Evolutionary conservation across 2,329 filamentous ascomycete species (phyloP), one percentile per base, ranked within the genome.

Genomic region (Colletotrichum australisinense): DNA sequence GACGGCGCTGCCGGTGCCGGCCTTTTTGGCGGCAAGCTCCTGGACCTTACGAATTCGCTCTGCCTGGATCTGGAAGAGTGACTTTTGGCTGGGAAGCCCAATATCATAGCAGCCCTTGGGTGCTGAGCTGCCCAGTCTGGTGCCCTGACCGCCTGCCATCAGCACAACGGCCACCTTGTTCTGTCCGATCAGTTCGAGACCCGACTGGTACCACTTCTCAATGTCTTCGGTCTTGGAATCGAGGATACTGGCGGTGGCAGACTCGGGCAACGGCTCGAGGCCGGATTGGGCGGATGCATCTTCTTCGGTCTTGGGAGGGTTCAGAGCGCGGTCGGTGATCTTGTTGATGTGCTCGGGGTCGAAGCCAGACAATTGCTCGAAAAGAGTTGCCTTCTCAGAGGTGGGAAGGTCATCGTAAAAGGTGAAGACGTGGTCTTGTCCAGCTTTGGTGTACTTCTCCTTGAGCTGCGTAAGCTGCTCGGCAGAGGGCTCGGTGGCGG

Each of bases 41-140:
- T 98, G 94, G 9, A 97, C 86, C 86, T 95, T 97, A 79, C 89
- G 89, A 81, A 99, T 98, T 67, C 97, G 90, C 90, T 99, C 95
- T 57, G 94, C 97, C 85, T 99, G 97, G 78, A 99, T 94, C 87
- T 98, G 95, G 89, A 99, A 99, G 73, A 99, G 90, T 19, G 95
- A 95, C 88, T 99, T 99, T 81, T 93, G 86, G 77, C 95, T 98
- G 38, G 96, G 95, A 70, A 99, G 90, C 22, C 95, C 95, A 83
- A 99, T 98, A 81, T 99, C 93, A 85, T 94, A 99, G 89, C 96
- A 98, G 70, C 97, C 97, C 88, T 99, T 99, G 77, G 97, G 97
- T 22, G 93, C 96, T 70, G 95, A 97, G 88, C 95, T 98, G 77
- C 97, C 97, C 76, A 99, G 87, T 75, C 97, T 91, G 75, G 97